Evolutionary conservation across 2,329 filamentous ascomycete species (phyloP), one percentile per base, ranked within the genome.

Genomic region (Penicillium verrucosum): DNA sequence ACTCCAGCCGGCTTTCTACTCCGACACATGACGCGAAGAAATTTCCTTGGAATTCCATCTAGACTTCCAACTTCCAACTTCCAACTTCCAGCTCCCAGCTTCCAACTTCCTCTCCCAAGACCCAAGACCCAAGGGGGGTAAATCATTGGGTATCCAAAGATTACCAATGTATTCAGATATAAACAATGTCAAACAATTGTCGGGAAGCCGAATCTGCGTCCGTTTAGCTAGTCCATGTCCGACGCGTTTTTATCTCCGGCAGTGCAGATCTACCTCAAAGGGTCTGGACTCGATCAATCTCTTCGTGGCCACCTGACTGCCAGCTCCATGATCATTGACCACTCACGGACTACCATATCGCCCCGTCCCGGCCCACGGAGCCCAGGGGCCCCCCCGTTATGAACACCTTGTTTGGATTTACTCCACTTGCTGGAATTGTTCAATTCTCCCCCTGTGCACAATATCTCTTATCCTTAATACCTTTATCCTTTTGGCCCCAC

Each of bases 1-100:
- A 32, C 30, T 12, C 30, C 27, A 4, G 11, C 29, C 62, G 63
- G 65, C 56, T 55, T 44, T 56, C 50, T 52, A 61, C 60, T 53
- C 66, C 63, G 64, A 64, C 51, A 57, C 68, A 70, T 72, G 70
- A 72, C 68, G 63, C 61, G 57, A 60, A 70, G 66, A 70, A 51
- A 59, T 64, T 65, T 65, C 36, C 12, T n/a, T 38, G 8, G 16
- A 32, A 32, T 32, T 32, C 30, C 30, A 12, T 30, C 29, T 30
- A 4, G 29, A 30, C 29, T 4, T 30, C 4, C 11, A 32, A 32
- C 30, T 32, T 1, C 1, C 11, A 32, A n/a, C n/a, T n/a, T n/a
- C n/a, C n/a, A n/a, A 32, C 30, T 32, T 32, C 11, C 29, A 21
- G 21, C 29, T 4, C 12, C 1, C 5, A 32, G 12, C 30, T 32